A percentile compares a stretch with the other conserved stretches of the same genome.
phyloP scores from a whole-genome alignment of 73 alveolate species.

The Symbiodinium pilosum region DNA sequence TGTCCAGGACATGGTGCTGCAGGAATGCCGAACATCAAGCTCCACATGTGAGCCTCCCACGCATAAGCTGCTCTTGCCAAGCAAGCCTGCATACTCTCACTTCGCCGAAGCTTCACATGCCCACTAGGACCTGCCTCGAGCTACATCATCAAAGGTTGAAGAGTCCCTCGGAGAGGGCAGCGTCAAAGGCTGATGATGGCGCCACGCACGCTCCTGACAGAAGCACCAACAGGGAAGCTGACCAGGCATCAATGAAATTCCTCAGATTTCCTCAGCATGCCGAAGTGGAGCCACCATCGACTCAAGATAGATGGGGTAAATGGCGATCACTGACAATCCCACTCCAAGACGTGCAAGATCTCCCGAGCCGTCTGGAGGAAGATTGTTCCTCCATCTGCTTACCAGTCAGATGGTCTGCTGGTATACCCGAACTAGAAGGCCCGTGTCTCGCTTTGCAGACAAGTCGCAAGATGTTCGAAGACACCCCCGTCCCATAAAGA shows the following conservation, averaged over 20 bases:
- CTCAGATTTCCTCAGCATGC: constrained; percentile 58
- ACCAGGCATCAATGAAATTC: not conserved
- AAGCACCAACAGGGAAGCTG: not conserved
- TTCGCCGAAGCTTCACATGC: too few relatives aligned
- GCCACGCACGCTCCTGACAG: constrained; percentile 40
- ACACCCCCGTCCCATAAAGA: constrained; percentile 37
- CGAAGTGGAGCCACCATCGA: constrained; percentile 85
- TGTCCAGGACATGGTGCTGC: not conserved
- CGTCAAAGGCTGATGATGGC: constrained; percentile 31
- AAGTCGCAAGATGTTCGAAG: constrained; percentile 66
- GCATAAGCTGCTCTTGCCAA: too few relatives aligned
- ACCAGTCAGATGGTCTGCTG: too few relatives aligned
- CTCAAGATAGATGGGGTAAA: constrained; percentile 76
- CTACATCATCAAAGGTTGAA: not conserved
- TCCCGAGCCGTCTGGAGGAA: constrained; percentile 28
- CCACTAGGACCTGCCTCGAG: too few relatives aligned
- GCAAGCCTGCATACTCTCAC: too few relatives aligned
- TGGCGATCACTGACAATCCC: constrained; percentile 77
- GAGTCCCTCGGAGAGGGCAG: constrained; percentile 27
- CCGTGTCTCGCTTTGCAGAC: not conserved
- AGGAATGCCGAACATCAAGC: not conserved
- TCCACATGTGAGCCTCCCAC: not conserved
- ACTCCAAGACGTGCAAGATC: constrained; percentile 40
- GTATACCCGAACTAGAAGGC: too few relatives aligned
- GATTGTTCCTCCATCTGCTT: not conserved